Conservation (phyloP, 2,329 filamentous ascomycete genomes). For the Penicillium hordei region DNA sequence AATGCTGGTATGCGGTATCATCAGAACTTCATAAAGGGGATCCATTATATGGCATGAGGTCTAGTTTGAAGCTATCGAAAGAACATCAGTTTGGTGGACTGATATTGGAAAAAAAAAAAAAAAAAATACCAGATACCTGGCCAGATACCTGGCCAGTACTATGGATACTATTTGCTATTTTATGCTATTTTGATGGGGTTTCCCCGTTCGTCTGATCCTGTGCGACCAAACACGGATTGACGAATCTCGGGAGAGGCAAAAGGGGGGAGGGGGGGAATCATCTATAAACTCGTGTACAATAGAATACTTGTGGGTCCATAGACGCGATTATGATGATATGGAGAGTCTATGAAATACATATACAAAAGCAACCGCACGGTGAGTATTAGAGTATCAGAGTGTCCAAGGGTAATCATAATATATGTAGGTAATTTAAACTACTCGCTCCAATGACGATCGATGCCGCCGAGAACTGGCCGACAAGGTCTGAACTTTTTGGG, state of each 20-base stretch:
- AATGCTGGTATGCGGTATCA: slow-evolving; percentile 7
- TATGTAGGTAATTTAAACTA: slow-evolving; percentile 21
- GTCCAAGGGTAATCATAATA: neutral
- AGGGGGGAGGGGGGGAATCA: slow-evolving; percentile 1
- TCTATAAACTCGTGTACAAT: neutral
- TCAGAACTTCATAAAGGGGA: neutral
- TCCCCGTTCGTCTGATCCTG: slow-evolving; percentile 7
- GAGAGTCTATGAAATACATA: neutral
- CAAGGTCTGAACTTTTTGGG: slow-evolving; percentile 18
- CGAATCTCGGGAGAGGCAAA: neutral
- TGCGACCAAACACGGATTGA: slow-evolving; percentile 8
- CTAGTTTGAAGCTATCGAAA: neutral
- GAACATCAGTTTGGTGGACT: neutral
- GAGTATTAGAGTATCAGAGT: no score
- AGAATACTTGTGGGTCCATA: neutral
- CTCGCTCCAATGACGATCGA: slow-evolving; percentile 27
- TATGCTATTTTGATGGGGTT: slow-evolving; percentile 1
- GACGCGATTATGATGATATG: neutral
- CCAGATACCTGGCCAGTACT: slow-evolving; percentile 1
- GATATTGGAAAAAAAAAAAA: neutral
- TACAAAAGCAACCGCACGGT: neutral
- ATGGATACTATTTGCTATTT: slow-evolving; percentile 1
- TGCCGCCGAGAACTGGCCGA: slow-evolving; percentile 23
- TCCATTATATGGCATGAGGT: neutral
- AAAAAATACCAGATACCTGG: no score